Evolutionary conservation across 139 green algal genomes (phyloP), one percentile per base, ranked within the genome.

Genomic region (Edaphochlamys debaryana): DNA sequence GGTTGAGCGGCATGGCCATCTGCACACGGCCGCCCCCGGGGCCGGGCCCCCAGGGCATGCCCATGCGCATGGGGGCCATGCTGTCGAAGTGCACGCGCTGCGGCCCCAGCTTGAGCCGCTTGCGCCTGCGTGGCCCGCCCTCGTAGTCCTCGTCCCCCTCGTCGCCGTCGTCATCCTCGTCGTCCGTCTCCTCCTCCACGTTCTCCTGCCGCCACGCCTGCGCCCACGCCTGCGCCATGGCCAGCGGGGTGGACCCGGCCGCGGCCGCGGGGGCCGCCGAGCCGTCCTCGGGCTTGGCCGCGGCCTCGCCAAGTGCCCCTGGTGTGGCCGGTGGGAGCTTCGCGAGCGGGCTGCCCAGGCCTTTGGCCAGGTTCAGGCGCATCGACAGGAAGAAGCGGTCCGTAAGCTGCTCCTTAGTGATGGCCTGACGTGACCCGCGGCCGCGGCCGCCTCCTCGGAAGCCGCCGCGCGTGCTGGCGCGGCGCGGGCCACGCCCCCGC

Each of bases 1-100:
- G 41, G 25, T 1, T 42, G 11, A 80, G 23, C 5, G 82, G 82
- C 67, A 87, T 45, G n/a, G 73, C 67, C 73, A 83, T 87, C 63
- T 79, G 81, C 25, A 87, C 75, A 63, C 83, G 73, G 67, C 70
- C 70, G 13, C 32, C 73, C 45, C 20, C 45, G 50, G 45, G 45
- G 13, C 45, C 45, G 45, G 9, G 45, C n/a, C n/a, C n/a, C n/a
- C n/a, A n/a, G 45, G 9, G 45, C 45, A 54, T 54, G 11, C 45
- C 45, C 45, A 54, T n/a, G n/a, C n/a, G n/a, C n/a, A n/a, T n/a
- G n/a, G n/a, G n/a, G n/a, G n/a, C 11, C 45, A 54, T 9, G 11
- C 11, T 13, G 11, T 13, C 45, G n/a, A 67, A 67, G 60, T 67
- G 60, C 30, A 36, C 30, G 3, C 60, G 60, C 60, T 30, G 75